Evolutionary conservation across 768 basidiomycete genomes (phyloP).

Genomic region (Tubosaeta sp.): DNA sequence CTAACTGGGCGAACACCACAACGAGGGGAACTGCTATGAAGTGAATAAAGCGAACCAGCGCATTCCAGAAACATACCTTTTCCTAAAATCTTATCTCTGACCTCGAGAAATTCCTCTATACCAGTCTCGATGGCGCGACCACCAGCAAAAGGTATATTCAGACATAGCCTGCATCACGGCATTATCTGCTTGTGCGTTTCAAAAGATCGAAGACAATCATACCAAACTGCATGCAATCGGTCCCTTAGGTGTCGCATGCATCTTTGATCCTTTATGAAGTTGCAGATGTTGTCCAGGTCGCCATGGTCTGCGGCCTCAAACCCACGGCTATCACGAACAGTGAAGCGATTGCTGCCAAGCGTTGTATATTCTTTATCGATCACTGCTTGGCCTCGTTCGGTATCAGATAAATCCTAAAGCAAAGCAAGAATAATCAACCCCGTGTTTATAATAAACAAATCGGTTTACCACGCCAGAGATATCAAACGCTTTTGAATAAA

Average conservation of each 20-base stretch:
- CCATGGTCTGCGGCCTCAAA: not conserved
- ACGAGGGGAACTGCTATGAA: slow-evolving; percentile 1
- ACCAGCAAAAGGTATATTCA: not conserved
- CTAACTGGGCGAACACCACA: slow-evolving; percentile 6
- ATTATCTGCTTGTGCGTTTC: no score
- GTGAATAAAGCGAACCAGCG: not conserved
- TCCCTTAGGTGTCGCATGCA: not conserved
- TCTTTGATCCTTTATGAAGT: not conserved
- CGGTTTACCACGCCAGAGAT: not conserved
- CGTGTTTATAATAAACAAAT: not conserved
- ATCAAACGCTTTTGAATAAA: not conserved
- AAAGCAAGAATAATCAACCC: not conserved
- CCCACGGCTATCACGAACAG: not conserved
- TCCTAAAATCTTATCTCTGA: slow-evolving; percentile 2
- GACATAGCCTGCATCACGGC: not conserved
- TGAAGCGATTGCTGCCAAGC: not conserved
- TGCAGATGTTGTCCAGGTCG: not conserved
- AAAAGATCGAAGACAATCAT: not conserved
- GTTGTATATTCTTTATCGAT: not conserved
- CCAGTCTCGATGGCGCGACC: not conserved
- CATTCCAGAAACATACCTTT: not conserved
- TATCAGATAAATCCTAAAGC: not conserved
- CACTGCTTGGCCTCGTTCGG: not conserved
- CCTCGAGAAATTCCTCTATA: not conserved
- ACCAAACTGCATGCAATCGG: slow-evolving; percentile 1